phyloP scores from a whole-genome alignment of 495 filamentous ascomycete species.

The Trichoderma asperelloides region DNA sequence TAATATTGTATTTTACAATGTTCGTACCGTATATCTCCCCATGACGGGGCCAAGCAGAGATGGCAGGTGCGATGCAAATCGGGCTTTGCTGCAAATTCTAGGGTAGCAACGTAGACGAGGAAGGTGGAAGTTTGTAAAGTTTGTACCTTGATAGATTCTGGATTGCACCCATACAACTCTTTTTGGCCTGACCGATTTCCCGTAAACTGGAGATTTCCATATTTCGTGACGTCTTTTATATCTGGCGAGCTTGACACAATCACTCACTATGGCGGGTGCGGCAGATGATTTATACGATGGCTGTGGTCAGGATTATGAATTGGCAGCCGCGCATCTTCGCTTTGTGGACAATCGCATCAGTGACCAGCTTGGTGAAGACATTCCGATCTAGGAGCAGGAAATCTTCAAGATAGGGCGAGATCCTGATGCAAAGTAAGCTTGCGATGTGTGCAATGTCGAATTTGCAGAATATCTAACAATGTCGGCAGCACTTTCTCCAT shows the following conservation, averaged over 20 bases:
- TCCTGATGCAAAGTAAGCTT: slow-evolving; percentile 22
- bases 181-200: neutral
- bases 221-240: neutral
- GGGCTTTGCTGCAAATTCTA: neutral
- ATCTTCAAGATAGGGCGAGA: slow-evolving; percentile 31
- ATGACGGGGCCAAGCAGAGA: neutral
- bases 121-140: neutral
- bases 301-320: neutral
- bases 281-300: neutral
- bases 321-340: neutral
- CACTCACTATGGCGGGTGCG: neutral
- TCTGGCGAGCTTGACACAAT: neutral
- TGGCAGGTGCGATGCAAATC: neutral
- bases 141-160: neutral
- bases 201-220: neutral
- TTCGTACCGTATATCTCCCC: neutral
- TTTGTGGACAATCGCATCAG: neutral
- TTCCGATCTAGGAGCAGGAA: slow-evolving; percentile 16
- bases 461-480: slow-evolving; percentile 7
- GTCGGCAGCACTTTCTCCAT: slow-evolving; percentile 34
- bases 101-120: neutral
- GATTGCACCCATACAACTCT: neutral
- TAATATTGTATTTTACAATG: neutral
- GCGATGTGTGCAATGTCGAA: too few species aligned
- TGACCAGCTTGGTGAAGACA: neutral